These are phyloP conservation scores for Anthoceros angustus DNA, from an alignment of 225 moss, liverwort and hornwort species.

Conservation along the genomic window DNA sequence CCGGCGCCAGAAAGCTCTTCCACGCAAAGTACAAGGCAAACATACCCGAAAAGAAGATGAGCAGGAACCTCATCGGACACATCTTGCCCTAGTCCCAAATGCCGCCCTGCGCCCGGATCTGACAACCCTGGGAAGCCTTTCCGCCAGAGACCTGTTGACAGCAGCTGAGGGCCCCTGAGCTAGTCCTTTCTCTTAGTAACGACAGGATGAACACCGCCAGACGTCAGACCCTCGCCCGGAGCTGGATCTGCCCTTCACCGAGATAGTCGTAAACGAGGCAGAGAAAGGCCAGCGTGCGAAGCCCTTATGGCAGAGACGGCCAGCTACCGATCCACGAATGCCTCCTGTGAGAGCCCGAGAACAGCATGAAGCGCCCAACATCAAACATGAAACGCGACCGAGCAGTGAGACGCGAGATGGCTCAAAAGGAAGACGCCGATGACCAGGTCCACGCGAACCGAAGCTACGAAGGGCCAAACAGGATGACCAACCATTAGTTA, in stretches of 20 bases:
- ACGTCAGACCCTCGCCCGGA: neutral
- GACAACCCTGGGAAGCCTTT: neutral
- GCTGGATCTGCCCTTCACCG: neutral
- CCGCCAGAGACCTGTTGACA: neutral
- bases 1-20: neutral
- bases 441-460: no score
- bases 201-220: neutral
- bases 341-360: no score
- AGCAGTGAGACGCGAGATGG: no score
- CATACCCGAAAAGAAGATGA: neutral
- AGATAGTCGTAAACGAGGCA: neutral
- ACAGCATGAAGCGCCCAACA: no score
- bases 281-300: no score
- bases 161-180: neutral
- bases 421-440: no score
- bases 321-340: neutral
- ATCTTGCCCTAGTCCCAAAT: neutral
- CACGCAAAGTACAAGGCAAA: neutral
- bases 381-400: no score
- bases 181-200: neutral
- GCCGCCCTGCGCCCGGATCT: neutral
- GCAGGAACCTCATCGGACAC: conserved; percentile 4
- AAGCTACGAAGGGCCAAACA: no score
- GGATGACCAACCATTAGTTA: no score
- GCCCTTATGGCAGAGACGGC: neutral